Evolutionary conservation across 2,329 filamentous ascomycete species (phyloP).

Genomic region (Fusarium sp.): DNA sequence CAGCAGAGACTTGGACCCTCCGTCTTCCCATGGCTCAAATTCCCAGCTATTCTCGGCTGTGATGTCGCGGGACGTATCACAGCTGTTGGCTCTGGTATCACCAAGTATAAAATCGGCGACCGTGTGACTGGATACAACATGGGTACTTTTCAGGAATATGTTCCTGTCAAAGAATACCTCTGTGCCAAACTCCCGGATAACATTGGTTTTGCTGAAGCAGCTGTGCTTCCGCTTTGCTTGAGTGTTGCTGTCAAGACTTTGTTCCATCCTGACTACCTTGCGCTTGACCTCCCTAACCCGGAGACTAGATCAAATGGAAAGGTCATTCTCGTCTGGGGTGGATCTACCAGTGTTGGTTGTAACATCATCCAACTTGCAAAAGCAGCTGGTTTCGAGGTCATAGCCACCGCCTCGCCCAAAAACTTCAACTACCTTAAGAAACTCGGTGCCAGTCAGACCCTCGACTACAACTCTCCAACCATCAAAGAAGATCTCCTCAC

Average conservation of each 20-base stretch:
- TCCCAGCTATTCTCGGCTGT: conserved; percentile 9
- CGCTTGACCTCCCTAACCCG: background rate
- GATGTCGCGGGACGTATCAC: conserved; percentile 6
- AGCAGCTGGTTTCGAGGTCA: conserved; percentile 13
- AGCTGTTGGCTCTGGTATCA: background rate
- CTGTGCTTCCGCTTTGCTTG: conserved; percentile 2
- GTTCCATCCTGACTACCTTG: conserved; percentile 14
- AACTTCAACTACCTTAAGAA: conserved; percentile 14
- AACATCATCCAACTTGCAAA: conserved; percentile 11
- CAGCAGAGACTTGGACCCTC: conserved; percentile 10
- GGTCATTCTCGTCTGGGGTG: conserved; percentile 7
- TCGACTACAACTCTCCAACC: background rate
- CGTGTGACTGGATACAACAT: background rate
- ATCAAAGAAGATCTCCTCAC: background rate
- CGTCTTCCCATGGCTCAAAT: conserved; percentile 16
- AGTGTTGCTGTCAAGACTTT: conserved; percentile 11
- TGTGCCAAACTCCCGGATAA: background rate
- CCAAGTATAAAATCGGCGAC: conserved; percentile 5
- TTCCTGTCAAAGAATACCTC: background rate
- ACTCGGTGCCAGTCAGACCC: conserved; percentile 4
- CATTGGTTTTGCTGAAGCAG: background rate
- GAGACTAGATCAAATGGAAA: background rate
- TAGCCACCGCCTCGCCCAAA: conserved; percentile 5
- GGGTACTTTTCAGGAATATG: conserved; percentile 7
- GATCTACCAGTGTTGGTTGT: conserved; percentile 17